Evolutionary conservation across 805 yeast species (phyloP), one percentile per base, ranked within the genome.

Genomic region (Nakazawaea populi): DNA sequence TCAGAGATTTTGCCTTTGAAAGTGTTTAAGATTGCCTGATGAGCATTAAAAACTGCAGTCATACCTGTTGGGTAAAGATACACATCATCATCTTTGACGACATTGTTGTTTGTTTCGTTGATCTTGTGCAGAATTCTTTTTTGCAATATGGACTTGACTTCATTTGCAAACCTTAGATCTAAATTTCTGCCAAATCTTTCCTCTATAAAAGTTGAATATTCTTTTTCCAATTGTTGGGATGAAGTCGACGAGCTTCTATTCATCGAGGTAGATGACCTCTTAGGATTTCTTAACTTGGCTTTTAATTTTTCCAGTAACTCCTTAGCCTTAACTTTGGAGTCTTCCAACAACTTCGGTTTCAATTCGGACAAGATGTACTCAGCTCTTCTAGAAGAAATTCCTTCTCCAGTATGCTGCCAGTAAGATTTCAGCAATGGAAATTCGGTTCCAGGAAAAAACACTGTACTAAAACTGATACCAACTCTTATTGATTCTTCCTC

Each of bases 401-500:
- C 96, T 66, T 92, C 97, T 30, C 99, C 99, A 0, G 96, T 74
- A 61, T 91, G 97, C 65, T 92, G 97, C 99, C 99, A 94, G 69
- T 89, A 94, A 59, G 82, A 82, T 63, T 89, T 90, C 39, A 94
- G 91, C 4, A 87, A 65, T 1, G 79, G 65, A 55, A 74, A 82
- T 52, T 76, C 82, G 3, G 73, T 70, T 1, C 72, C 65, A 1
- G 88, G 88, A 60, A 86, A 87, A 54, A 94, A 83, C n/a, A 90
- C 89, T 24, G 82, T 86, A 0, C 91, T 85, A 49, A 92, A 79
- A 40, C 79, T 78, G 11, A 90, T 80, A 58, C 84, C 91, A 30
- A 82, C 71, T 52, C 81, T 75, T 54, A 75, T 75, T 1, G 82
- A 74, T 50, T 70, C 75, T 55, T 87, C 94, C 42, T 77, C 82